These are phyloP conservation scores for Russula sp. DNA, from an alignment of 768 basidiomycete species.

Conservation along the genomic window DNA sequence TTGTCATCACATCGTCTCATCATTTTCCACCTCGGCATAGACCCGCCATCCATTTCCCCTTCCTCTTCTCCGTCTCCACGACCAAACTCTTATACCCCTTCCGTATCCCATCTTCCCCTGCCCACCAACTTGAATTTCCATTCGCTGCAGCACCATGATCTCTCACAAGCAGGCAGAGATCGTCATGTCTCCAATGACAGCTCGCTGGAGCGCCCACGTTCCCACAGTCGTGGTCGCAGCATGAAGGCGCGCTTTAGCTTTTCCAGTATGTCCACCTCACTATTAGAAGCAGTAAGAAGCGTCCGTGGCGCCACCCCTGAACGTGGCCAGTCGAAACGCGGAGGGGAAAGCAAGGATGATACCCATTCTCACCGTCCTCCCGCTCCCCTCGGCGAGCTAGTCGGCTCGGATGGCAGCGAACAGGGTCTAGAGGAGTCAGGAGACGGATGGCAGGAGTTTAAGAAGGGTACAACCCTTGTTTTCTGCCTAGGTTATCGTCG, in stretches of 20 bases:
- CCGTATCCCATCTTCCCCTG: not conserved
- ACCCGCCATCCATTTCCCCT: not conserved
- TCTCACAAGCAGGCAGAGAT: not conserved
- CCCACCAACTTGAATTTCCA: not conserved
- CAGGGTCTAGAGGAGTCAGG: constrained; percentile 31
- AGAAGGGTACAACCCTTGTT: constrained; percentile 49
- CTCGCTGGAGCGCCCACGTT: not conserved
- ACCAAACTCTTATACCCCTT: not conserved
- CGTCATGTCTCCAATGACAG: not conserved
- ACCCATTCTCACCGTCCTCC: constrained; percentile 27
- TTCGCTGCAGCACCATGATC: not conserved
- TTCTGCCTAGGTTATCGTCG: not conserved
- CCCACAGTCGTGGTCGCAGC: constrained; percentile 10
- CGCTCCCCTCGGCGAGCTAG: constrained; percentile 32
- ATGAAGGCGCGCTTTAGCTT: constrained; percentile 14
- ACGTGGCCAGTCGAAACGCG: constrained; percentile 24
- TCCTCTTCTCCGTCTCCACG: not conserved
- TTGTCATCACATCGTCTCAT: not conserved
- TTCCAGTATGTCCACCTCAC: constrained; percentile 11
- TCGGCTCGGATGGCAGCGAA: constrained; percentile 33
- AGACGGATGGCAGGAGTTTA: constrained; percentile 79
- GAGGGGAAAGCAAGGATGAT: constrained; percentile 17
- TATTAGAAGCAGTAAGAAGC: constrained; percentile 13
- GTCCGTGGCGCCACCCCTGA: constrained; percentile 14
- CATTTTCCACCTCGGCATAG: not conserved